Percentiles rank a stretch among this genome's conserved stretches.
Conservation (phyloP, 306 rosid genomes). For the Phaseolus lunatus region DNA sequence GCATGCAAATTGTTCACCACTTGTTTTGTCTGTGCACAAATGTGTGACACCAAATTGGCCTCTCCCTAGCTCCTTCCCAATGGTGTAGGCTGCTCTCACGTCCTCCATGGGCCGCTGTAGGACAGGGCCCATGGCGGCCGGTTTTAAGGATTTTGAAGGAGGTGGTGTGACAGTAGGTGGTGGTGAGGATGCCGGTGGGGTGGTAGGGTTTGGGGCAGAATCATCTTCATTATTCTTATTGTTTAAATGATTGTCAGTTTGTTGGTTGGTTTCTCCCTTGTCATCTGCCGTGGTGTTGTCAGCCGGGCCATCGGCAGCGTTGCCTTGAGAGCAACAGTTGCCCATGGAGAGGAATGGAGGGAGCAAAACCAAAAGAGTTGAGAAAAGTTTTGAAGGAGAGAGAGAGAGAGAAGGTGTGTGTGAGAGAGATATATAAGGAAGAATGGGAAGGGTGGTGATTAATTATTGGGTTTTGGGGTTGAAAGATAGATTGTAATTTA, state of each 20-base stretch:
- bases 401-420: background rate
- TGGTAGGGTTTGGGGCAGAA: slow-evolving; percentile 17
- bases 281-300: background rate
- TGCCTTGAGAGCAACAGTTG: slow-evolving; percentile 87
- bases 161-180: slow-evolving; percentile 45
- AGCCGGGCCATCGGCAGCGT: slow-evolving; percentile 47
- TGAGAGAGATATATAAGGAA: slow-evolving; percentile 33
- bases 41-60: slow-evolving; percentile 94
- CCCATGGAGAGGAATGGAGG: slow-evolving; percentile 71
- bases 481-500: slow-evolving; percentile 37
- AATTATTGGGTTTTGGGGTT: slow-evolving; percentile 55
- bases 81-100: slow-evolving; percentile 58
- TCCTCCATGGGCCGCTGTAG: slow-evolving; percentile 85
- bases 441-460: slow-evolving; percentile 49
- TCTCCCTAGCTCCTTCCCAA: slow-evolving; percentile 91
- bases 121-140: slow-evolving; percentile 61
- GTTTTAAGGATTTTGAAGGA: slow-evolving; percentile 39
- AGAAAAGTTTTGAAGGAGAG: slow-evolving; percentile 15
- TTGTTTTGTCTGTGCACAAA: slow-evolving; percentile 69
- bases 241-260: background rate
- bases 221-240: background rate
- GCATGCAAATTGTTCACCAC: slow-evolving; percentile 80
- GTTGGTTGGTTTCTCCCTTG: slow-evolving; percentile 48
- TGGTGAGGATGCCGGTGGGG: slow-evolving; percentile 24
- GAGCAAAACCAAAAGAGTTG: slow-evolving; percentile 18